These are phyloP conservation scores for Scutellaria galericulata DNA, from an alignment of 257 asterid species.

Conservation along the genomic window DNA sequence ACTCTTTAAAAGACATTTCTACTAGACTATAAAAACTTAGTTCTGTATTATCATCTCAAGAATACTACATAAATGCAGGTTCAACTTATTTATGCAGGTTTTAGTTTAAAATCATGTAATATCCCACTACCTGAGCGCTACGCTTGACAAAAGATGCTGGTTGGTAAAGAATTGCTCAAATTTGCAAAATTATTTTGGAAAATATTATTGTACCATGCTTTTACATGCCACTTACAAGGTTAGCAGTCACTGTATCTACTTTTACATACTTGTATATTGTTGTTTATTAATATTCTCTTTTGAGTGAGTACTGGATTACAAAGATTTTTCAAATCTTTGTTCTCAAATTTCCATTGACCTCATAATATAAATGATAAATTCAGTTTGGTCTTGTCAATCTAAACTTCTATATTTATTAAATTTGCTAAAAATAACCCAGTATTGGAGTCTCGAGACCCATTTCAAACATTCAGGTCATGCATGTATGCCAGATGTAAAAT, in stretches of 20 bases:
- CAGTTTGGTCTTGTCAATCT: neutral
- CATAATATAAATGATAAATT: neutral
- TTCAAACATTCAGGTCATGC: neutral
- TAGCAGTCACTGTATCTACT: constrained; percentile 1
- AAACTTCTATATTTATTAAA: neutral
- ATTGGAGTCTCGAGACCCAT: neutral
- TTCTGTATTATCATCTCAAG: too few species aligned
- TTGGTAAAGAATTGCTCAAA: neutral
- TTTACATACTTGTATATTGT: neutral
- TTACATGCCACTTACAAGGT: neutral
- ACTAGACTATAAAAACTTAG: too few species aligned
- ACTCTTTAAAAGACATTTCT: too few species aligned
- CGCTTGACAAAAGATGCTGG: too few species aligned
- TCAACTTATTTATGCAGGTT: too few species aligned
- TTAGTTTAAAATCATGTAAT: too few species aligned
- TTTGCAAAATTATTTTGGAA: constrained; percentile 9
- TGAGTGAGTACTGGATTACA: neutral
- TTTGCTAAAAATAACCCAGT: neutral
- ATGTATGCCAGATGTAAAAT: constrained; percentile 27
- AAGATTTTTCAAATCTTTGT: neutral
- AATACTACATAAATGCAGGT: too few species aligned
- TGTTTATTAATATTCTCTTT: constrained; percentile 8
- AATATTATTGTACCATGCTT: neutral
- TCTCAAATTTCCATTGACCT: constrained; percentile 9
- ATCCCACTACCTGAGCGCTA: too few species aligned